phyloP scores from a whole-genome alignment of 164 flowering plant genomes.

The Pachysandra terminalis region DNA sequence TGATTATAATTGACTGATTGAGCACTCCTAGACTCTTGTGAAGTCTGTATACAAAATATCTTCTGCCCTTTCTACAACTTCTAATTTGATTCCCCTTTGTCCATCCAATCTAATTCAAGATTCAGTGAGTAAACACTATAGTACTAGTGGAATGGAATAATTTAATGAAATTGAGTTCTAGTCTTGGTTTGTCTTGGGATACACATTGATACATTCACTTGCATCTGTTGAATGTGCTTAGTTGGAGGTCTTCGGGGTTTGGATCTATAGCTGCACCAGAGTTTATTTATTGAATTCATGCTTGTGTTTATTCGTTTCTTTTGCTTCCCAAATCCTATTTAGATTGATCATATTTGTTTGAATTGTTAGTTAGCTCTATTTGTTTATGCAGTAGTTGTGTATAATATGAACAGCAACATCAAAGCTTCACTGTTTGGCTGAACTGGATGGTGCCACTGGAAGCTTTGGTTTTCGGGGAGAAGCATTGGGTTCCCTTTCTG shows the following conservation, averaged over 20 bases:
- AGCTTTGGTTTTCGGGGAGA: slow-evolving; percentile 86
- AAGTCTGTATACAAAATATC: no score
- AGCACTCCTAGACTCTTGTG: no score
- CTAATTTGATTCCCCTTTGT: no score
- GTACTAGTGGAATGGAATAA: neutral
- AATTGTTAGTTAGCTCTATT: slow-evolving; percentile 1
- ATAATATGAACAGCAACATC: slow-evolving; percentile 63
- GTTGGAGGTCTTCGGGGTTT: no score
- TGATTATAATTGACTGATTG: no score
- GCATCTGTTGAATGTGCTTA: no score
- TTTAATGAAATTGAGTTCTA: no score
- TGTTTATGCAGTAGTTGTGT: slow-evolving; percentile 5
- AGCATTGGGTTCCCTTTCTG: slow-evolving; percentile 84
- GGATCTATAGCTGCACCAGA: neutral
- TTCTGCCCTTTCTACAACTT: no score
- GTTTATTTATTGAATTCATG: neutral
- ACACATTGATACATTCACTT: no score
- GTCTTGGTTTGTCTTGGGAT: no score
- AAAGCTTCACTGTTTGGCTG: slow-evolving; percentile 44
- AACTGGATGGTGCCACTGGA: slow-evolving; percentile 32
- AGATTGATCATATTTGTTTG: neutral
- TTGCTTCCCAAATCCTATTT: neutral
- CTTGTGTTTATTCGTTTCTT: neutral
- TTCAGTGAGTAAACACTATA: neutral
- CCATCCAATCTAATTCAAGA: no score